Evolutionary conservation across 2,329 filamentous ascomycete genomes (phyloP).

Genomic region (Apiospora kogelbergensis): DNA sequence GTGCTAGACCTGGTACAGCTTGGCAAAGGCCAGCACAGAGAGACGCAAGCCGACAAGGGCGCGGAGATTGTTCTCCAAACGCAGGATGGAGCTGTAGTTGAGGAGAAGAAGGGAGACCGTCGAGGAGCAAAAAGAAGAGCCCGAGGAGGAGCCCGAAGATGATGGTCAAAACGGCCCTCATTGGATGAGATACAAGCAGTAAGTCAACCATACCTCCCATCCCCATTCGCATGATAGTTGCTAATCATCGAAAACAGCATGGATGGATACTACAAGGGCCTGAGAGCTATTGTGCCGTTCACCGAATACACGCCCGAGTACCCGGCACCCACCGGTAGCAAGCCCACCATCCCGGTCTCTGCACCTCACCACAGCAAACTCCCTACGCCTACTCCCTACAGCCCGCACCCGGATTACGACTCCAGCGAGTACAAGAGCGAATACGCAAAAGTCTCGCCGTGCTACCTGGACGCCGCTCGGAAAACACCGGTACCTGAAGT

Average conservation of each 20-base stretch:
- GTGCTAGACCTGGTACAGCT: conserved; percentile 30
- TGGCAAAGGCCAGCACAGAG: conserved; percentile 17
- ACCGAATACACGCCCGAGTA: conserved; percentile 72
- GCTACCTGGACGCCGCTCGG: conserved; percentile 62
- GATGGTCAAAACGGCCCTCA: conserved; percentile 20
- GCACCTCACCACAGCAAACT: conserved; percentile 33
- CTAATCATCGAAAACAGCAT: conserved; percentile 54
- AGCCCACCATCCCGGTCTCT: conserved; percentile 19
- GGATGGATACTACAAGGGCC: conserved; percentile 76
- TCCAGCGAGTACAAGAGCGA: conserved; percentile 54
- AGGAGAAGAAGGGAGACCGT: conserved; percentile 21
- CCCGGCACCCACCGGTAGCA: conserved; percentile 42
- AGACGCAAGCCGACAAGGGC: conserved; percentile 4
- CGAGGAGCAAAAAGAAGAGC: conserved; percentile 23
- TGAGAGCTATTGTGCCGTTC: conserved; percentile 67
- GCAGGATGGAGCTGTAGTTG: conserved; percentile 17
- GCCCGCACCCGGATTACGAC: conserved; percentile 67
- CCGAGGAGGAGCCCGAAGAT: conserved; percentile 25
- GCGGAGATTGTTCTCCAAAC: conserved; percentile 20
- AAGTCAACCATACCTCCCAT: conserved; percentile 23
- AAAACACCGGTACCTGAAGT: conserved; percentile 60
- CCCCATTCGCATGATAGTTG: not conserved
- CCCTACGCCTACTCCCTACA: conserved; percentile 55
- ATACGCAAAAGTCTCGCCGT: conserved; percentile 55
- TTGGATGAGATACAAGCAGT: conserved; percentile 45